Conservation (phyloP, 768 basidiomycete species). For the Russula emetica region DNA sequence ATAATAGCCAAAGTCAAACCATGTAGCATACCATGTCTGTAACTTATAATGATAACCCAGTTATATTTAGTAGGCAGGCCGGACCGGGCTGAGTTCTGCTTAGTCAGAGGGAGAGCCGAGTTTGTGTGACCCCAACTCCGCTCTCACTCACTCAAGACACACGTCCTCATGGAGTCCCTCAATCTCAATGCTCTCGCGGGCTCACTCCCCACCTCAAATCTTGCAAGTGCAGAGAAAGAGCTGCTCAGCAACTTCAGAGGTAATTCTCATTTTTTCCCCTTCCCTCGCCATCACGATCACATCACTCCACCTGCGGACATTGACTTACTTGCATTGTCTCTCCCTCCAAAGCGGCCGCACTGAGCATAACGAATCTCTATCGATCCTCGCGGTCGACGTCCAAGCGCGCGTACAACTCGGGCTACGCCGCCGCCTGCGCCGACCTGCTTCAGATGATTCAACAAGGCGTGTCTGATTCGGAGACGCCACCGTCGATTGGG, state of each 20-base stretch:
- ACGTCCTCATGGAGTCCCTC: constrained; percentile 59
- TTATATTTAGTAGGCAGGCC: not conserved
- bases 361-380: constrained; percentile 82
- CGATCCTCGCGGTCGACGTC: constrained; percentile 72
- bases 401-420: constrained; percentile 75
- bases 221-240: constrained; percentile 77
- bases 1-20: not conserved
- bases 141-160: not conserved
- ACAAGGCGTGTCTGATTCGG: constrained; percentile 65
- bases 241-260: constrained; percentile 80
- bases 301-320: constrained; percentile 29
- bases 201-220: constrained; percentile 63
- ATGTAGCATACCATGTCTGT: not conserved
- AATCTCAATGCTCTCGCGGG: constrained; percentile 74
- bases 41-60: not conserved
- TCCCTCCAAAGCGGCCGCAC: constrained; percentile 59
- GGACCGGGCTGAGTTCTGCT: not conserved
- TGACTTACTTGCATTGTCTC: not conserved
- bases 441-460: constrained; percentile 80
- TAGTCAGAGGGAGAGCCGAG: constrained; percentile 6
- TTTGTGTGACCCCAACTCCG: constrained; percentile 14
- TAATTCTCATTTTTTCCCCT: constrained; percentile 29
- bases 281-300: constrained; percentile 9
- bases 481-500: constrained; percentile 54
- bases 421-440: constrained; percentile 74